These are phyloP conservation scores for Polytrichum commune DNA, from an alignment of 225 moss, liverwort and hornwort species.

Conservation along the genomic window DNA sequence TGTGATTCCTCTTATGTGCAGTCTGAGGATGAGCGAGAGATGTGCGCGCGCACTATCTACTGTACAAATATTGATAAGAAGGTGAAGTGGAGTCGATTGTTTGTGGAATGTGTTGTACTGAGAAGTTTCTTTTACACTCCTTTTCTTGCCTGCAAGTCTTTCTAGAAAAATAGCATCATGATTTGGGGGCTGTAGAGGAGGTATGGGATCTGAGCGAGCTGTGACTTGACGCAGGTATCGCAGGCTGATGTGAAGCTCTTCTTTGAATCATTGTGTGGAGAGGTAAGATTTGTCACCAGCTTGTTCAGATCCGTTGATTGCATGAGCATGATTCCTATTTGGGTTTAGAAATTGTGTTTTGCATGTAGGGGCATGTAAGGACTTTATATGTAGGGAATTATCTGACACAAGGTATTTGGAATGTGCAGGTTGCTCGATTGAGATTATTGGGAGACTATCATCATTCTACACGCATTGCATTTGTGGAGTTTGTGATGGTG, in stretches of 20 bases:
- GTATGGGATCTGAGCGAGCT: conserved; percentile 51
- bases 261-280: conserved; percentile 96
- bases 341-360: too few species aligned
- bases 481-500: conserved; percentile 99
- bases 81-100: conserved; percentile 85
- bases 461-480: conserved; percentile 97
- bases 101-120: not conserved
- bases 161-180: not conserved
- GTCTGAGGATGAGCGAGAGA: conserved; percentile 99
- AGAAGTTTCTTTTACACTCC: not conserved
- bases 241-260: conserved; percentile 99
- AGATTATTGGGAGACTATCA: conserved; percentile 96
- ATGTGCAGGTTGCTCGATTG: conserved; percentile 70
- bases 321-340: too few species aligned
- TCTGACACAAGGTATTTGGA: too few species aligned
- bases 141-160: not conserved
- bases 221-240: conserved; percentile 89
- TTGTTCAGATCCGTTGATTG: not conserved
- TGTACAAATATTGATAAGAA: conserved; percentile 99
- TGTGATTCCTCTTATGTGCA: conserved; percentile 22
- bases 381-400: too few species aligned
- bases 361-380: too few species aligned
- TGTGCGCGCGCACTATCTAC: conserved; percentile 97
- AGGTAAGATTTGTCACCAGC: conserved; percentile 25
- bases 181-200: not conserved